Evolutionary conservation across 2,329 filamentous ascomycete genomes (phyloP), one percentile per base, ranked within the genome.

Genomic region (Diaporthe ampelina): DNA sequence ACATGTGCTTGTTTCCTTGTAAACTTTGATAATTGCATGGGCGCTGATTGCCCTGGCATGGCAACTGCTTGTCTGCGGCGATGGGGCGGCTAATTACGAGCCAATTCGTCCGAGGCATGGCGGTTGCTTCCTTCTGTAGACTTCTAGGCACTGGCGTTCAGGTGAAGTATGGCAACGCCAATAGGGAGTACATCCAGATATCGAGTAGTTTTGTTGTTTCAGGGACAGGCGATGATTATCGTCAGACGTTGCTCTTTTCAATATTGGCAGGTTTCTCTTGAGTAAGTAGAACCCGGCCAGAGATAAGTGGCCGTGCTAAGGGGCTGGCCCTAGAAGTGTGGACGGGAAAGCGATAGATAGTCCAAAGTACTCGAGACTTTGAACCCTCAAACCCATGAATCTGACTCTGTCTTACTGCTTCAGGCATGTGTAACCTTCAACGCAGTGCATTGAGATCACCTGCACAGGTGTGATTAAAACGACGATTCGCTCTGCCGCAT

Each of bases 91-190:
- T 59, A 35, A 63, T 40, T 50, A 35, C 19, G 21, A 43, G 29
- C 45, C 40, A 21, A 54, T 37, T 54, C 43, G 32, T 21, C n/a
- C 24, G 45, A 72, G 45, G 57, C 57, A 72, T 26, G 29, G 50
- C 26, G 59, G 59, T 63, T 63, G 45, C 69, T 63, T 58, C 29
- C 40, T 72, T 35, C 37, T 54, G 45, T 58, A 54, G 57, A 84
- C 73, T 54, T 56, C 21, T 37, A 68, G 67, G 74, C 74, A 74
- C 59, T 59, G 74, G 74, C 72, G 74, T 75, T 75, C n/a, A 59
- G 72, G 48, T 6, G 52, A 32, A 35, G 48, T 11, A 24, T 32
- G 24, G 45, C 70, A 43, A 29, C 26, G 26, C 9, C 29, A 35
- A 24, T 4, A 54, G 19, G 58, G 32, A 35, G 17, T 32, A 35